Conservation (phyloP, 106 monocot species). For the Agapanthus africanus region DNA sequence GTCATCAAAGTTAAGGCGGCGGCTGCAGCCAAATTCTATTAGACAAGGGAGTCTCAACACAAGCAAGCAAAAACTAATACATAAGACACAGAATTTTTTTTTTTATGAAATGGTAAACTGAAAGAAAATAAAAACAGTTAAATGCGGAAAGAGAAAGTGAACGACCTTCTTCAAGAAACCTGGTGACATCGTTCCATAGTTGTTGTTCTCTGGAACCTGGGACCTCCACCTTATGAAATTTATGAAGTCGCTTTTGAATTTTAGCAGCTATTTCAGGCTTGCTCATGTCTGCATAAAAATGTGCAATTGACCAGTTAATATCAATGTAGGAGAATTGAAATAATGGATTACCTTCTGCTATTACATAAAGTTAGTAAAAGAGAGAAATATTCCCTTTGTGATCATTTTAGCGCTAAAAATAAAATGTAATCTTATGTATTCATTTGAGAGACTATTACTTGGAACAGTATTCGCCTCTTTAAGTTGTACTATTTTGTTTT, state of each 20-base stretch:
- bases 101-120: too few species aligned
- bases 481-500: too few species aligned
- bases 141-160: background rate
- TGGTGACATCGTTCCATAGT: slow-evolving; percentile 77
- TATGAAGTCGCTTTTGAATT: slow-evolving; percentile 64
- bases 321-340: too few species aligned
- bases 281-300: slow-evolving; percentile 64
- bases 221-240: slow-evolving; percentile 73
- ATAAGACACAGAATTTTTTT: too few species aligned
- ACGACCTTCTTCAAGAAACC: slow-evolving; percentile 69
- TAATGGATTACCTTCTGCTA: too few species aligned
- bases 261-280: slow-evolving; percentile 58
- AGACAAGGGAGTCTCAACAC: slow-evolving; percentile 5
- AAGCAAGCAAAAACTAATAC: background rate
- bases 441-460: too few species aligned
- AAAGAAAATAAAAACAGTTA: background rate
- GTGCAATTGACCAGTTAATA: too few species aligned
- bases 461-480: too few species aligned
- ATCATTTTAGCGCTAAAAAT: too few species aligned
- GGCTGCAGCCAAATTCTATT: slow-evolving; percentile 42
- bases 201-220: slow-evolving; percentile 76
- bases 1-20: slow-evolving; percentile 54
- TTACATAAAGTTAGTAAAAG: too few species aligned
- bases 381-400: too few species aligned
- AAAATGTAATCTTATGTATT: too few species aligned